Conservation (phyloP, 1,139 yeast genomes). For the Suhomyces bokatorum region DNA sequence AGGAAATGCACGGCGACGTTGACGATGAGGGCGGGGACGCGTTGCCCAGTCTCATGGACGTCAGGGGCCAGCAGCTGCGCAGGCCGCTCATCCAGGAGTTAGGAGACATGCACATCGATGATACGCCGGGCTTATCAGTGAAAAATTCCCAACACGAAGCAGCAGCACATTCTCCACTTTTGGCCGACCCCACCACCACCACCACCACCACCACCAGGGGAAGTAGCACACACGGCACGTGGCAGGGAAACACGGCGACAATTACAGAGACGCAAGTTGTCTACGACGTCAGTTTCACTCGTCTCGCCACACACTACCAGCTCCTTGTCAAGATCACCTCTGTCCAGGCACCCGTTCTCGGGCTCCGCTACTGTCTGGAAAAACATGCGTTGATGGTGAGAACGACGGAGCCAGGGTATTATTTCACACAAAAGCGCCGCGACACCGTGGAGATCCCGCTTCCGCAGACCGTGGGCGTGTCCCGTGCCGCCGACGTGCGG, state of each 20-base stretch:
- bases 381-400: constrained; percentile 5
- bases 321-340: constrained; percentile 15
- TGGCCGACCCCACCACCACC: neutral
- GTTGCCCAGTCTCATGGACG: constrained; percentile 23
- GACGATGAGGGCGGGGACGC: constrained; percentile 14
- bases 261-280: neutral
- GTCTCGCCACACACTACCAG: constrained; percentile 8
- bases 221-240: too few relatives aligned
- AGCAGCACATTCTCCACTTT: neutral
- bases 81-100: constrained; percentile 46
- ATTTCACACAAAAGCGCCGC: constrained; percentile 12
- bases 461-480: constrained; percentile 9
- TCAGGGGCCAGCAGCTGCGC: constrained; percentile 15
- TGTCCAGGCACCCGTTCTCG: neutral
- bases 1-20: constrained; percentile 32
- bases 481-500: constrained; percentile 1
- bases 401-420: constrained; percentile 5
- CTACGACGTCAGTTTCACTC: constrained; percentile 13
- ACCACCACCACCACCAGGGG: neutral
- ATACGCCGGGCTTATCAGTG: neutral
- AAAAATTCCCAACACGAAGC: neutral
- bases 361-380: constrained; percentile 1
- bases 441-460: constrained; percentile 17
- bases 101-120: constrained; percentile 25
- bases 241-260: neutral